Evolutionary conservation across 2,329 filamentous ascomycete genomes (phyloP).

Genomic region (Epichloe uncinata): DNA sequence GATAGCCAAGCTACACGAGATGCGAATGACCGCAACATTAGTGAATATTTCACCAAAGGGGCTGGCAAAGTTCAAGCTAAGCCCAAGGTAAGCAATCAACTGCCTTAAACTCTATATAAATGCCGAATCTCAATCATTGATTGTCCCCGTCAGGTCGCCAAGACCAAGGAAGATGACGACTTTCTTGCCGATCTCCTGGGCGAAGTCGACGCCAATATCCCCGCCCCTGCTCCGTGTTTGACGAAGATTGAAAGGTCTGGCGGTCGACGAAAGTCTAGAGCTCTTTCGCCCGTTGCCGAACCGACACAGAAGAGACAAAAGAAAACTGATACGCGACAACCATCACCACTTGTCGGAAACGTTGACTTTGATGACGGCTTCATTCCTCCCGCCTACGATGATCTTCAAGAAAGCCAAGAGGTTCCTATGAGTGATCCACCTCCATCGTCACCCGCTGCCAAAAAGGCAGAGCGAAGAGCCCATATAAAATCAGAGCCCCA

Average conservation of each 20-base stretch:
- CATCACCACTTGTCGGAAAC: conserved; percentile 27
- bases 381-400: conserved; percentile 53
- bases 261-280: conserved; percentile 64
- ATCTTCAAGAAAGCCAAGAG: conserved; percentile 29
- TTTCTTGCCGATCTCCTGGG: conserved; percentile 77
- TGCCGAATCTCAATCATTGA: conserved; percentile 2
- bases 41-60: conserved; percentile 84
- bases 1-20: conserved; percentile 77
- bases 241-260: conserved; percentile 56
- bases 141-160: conserved; percentile 42
- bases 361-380: conserved; percentile 44
- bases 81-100: conserved; percentile 49
- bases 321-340: conserved; percentile 33
- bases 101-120: background rate
- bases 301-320: conserved; percentile 44
- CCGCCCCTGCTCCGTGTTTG: conserved; percentile 38
- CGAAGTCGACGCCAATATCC: conserved; percentile 70
- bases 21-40: conserved; percentile 82
- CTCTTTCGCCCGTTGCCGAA: conserved; percentile 59
- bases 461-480: conserved; percentile 60
- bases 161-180: conserved; percentile 75
- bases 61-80: conserved; percentile 55
- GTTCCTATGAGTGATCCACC: conserved; percentile 76
- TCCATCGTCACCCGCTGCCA: conserved; percentile 76
- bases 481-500: conserved; percentile 34